Percentiles rank a stretch among this genome's conserved stretches.
phyloP scores from a whole-genome alignment of 495 filamentous ascomycete species.

The Xylaria scruposa region DNA sequence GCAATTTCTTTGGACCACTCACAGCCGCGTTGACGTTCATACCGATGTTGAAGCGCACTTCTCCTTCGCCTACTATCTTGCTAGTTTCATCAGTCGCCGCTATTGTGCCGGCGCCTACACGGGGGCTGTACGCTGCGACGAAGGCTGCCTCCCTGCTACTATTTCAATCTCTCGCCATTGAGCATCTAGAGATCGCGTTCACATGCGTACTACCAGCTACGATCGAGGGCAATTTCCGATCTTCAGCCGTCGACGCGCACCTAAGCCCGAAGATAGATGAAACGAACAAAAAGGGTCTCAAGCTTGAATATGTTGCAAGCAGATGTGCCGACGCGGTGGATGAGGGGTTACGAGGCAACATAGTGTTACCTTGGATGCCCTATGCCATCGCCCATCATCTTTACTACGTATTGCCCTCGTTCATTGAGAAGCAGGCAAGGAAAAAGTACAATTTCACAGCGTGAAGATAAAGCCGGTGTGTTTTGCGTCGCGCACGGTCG shows the following conservation, averaged over 20 bases:
- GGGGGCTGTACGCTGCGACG: constrained; percentile 40
- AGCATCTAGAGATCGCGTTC: constrained; percentile 40
- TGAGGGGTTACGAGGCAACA: constrained; percentile 31
- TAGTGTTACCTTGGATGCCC: constrained; percentile 40
- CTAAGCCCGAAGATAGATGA: constrained; percentile 16
- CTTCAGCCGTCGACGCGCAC: constrained; percentile 40
- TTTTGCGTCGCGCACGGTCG: neutral
- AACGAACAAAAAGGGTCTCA: constrained; percentile 35
- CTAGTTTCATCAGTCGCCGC: constrained; percentile 40
- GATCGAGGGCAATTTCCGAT: constrained; percentile 41
- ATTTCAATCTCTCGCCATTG: constrained; percentile 43
- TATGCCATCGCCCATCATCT: constrained; percentile 40
- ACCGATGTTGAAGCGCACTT: constrained; percentile 39
- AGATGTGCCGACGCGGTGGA: constrained; percentile 38
- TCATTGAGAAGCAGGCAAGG: constrained; percentile 39
- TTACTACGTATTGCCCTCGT: constrained; percentile 40
- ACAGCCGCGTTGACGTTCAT: constrained; percentile 37
- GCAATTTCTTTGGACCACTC: constrained; percentile 40
- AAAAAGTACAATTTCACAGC: constrained; percentile 39
- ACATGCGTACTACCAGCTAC: constrained; percentile 37
- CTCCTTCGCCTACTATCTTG: constrained; percentile 36
- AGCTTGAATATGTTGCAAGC: constrained; percentile 37
- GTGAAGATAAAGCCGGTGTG: neutral
- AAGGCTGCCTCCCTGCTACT: constrained; percentile 41
- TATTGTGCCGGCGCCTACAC: constrained; percentile 41